A percentile compares a stretch with the other conserved stretches of the same genome.
Conservation (phyloP, 176 grass and related monocot genomes). For the Phyllostachys edulis region DNA sequence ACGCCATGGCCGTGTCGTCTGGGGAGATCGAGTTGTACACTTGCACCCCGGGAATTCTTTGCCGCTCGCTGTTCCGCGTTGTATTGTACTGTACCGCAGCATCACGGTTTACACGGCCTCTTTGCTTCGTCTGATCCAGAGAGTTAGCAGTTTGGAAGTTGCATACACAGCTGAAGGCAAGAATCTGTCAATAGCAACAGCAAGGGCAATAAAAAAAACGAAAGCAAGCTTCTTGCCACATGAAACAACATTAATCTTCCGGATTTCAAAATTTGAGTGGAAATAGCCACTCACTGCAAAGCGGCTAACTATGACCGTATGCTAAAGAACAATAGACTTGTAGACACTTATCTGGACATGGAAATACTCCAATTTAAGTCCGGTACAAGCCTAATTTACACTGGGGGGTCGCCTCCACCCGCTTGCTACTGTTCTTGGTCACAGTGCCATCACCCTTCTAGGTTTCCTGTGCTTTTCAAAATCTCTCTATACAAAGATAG, state of each 20-base stretch:
- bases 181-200: neutral
- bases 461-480: slow-evolving; percentile 52
- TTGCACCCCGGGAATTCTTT: too few relatives aligned
- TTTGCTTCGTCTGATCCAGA: neutral
- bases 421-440: slow-evolving; percentile 6
- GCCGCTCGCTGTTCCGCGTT: too few relatives aligned
- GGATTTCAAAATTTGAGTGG: neutral
- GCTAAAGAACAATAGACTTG: neutral
- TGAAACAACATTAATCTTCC: neutral
- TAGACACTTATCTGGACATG: neutral
- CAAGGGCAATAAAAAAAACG: neutral
- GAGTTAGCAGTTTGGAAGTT: neutral
- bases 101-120: neutral
- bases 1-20: too few relatives aligned
- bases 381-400: slow-evolving; percentile 49
- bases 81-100: too few relatives aligned
- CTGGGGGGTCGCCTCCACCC: neutral
- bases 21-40: too few relatives aligned
- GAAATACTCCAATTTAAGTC: slow-evolving; percentile 30
- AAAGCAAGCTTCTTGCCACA: neutral
- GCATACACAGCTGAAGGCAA: neutral
- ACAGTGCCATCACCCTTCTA: slow-evolving; percentile 27
- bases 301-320: neutral
- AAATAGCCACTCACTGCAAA: neutral
- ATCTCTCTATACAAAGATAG: slow-evolving; percentile 62